Percentiles rank a stretch among this genome's conserved stretches.
phyloP scores from a whole-genome alignment of 371 early-diverging fungal species.

The Mucor racemosus region DNA sequence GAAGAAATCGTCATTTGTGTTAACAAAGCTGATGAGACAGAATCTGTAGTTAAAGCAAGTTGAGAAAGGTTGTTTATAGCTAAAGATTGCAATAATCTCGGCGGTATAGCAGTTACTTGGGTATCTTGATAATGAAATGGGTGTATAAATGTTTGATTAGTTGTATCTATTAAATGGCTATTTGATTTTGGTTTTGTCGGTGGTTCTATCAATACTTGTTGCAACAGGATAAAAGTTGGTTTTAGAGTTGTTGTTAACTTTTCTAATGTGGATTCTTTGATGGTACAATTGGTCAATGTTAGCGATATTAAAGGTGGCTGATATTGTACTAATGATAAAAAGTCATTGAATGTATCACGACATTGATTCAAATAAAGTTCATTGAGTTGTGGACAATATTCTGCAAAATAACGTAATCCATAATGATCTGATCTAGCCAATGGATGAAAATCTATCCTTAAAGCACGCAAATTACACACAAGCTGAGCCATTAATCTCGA shows the following conservation, averaged over 20 bases:
- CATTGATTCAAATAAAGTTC: constrained; percentile 51
- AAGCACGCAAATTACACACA: constrained; percentile 41
- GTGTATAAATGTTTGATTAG: constrained; percentile 8
- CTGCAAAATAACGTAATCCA: constrained; percentile 42
- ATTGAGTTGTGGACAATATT: constrained; percentile 39
- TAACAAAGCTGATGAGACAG: constrained; percentile 31
- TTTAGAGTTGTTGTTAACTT: constrained; percentile 22
- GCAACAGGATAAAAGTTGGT: constrained; percentile 31
- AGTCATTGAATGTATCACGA: constrained; percentile 53
- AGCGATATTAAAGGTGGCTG: constrained; percentile 34
- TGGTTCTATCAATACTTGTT: constrained; percentile 44
- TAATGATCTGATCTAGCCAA: constrained; percentile 42
- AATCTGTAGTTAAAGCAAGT: constrained; percentile 40
- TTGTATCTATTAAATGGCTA: constrained; percentile 8
- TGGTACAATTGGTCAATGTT: constrained; percentile 43
- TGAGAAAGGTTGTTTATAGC: constrained; percentile 28
- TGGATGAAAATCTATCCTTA: constrained; percentile 53
- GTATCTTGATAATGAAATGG: constrained; percentile 26
- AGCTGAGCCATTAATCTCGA: constrained; percentile 46
- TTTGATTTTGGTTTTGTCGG: not conserved
- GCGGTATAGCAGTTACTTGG: constrained; percentile 31
- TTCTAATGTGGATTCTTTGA: constrained; percentile 36
- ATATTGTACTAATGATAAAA: constrained; percentile 32
- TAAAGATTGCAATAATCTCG: constrained; percentile 19
- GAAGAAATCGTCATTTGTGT: constrained; percentile 31